These are phyloP conservation scores for Neurospora sp. DNA, from an alignment of 495 filamentous ascomycete genomes.

Conservation along the genomic window DNA sequence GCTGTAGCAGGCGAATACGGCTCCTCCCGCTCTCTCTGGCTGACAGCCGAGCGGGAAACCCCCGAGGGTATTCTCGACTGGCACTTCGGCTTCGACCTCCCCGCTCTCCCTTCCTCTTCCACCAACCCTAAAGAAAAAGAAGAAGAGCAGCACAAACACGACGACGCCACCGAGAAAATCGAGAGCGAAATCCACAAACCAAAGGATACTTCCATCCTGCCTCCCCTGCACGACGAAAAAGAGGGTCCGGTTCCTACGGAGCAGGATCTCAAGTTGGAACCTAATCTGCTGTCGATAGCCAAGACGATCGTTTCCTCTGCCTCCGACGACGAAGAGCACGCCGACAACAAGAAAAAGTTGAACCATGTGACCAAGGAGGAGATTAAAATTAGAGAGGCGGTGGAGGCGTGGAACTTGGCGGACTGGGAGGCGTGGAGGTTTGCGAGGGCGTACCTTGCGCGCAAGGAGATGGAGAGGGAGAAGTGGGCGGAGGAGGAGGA, in stretches of 20 bases:
- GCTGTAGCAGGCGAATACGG: slow-evolving; percentile 58
- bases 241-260: slow-evolving; percentile 41
- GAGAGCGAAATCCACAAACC: slow-evolving; percentile 39
- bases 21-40: slow-evolving; percentile 57
- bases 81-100: slow-evolving; percentile 78
- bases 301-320: slow-evolving; percentile 34
- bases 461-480: slow-evolving; percentile 48
- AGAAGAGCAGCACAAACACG: neutral
- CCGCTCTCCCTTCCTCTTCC: slow-evolving; percentile 27
- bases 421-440: slow-evolving; percentile 94
- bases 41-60: slow-evolving; percentile 62
- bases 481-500: slow-evolving; percentile 66
- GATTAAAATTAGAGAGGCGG: slow-evolving; percentile 43
- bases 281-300: slow-evolving; percentile 52
- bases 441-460: slow-evolving; percentile 58
- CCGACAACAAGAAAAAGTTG: slow-evolving; percentile 4
- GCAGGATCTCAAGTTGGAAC: slow-evolving; percentile 45
- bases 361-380: slow-evolving; percentile 17
- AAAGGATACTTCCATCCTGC: slow-evolving; percentile 24
- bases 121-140: neutral
- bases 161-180: slow-evolving; percentile 29
- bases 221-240: slow-evolving; percentile 24
- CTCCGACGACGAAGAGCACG: slow-evolving; percentile 20
- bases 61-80: slow-evolving; percentile 62
- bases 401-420: slow-evolving; percentile 89